Base-by-base conservation (phyloP, 208 protist genomes). In the Leishmania martiniquensis region DNA sequence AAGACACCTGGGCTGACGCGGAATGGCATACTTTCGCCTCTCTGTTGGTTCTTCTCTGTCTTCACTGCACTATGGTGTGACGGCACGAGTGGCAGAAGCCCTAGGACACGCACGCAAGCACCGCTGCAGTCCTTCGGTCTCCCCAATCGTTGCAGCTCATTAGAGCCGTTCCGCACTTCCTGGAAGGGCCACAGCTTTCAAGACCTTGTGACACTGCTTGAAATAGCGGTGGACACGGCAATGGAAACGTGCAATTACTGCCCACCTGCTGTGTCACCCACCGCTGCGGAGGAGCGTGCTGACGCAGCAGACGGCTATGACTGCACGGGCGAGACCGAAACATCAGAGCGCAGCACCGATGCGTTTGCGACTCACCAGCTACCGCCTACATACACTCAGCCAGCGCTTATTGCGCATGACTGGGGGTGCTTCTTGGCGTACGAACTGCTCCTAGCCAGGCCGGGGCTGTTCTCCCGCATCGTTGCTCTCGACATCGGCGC, bases 231-330 rank as follows among this genome's bases (percentile, higher is more conserved):
- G 20, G 82, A 92, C 73, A 87, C 86, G 4, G 90, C 87, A 25
- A 90, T 96, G 90, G 85, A 86, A 72, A 87, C 85, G 59, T 84
- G 89, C 73, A 92, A 92, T 65, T 90, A 91, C 59, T 88, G 82
- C 59, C 83, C 84, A 34, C 34, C 55, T 15, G 76, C 84, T 47
- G 59, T 86, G 22, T 51, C 85, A 17, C 75, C 75, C 3, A 51
- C 60, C 62, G 51, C 57, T 0, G 4, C 69, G 12, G 51, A 54
- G 10, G 72, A 45, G 42, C 42, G 47, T 7, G 17, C 4, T 29
- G 17, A 22, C 45, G 47, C 47, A 2, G 34, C 17, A 17, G 32
- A 9, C 10, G n/a, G n/a, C 39, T 29, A n/a, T 42, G 29, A 13
- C 70, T 29, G 22, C 59, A 15, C 39, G 10, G 39, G 42, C 57